Evolutionary conservation across 2,329 filamentous ascomycete species (phyloP).

Genomic region (Ophiostoma tasmaniense): DNA sequence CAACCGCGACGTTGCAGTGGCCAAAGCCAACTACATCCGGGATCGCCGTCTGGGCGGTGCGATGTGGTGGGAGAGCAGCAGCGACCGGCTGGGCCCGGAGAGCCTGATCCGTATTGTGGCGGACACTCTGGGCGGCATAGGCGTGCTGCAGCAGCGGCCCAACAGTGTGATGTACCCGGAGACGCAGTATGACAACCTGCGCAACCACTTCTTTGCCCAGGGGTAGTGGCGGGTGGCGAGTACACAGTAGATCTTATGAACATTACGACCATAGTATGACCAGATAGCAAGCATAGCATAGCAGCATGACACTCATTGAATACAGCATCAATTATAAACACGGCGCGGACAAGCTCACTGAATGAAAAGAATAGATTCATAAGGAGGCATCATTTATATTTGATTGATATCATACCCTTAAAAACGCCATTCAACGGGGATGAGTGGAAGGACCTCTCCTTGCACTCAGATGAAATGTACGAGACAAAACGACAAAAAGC

Average conservation of each 20-base stretch:
- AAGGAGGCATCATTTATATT: slow-evolving; percentile 10
- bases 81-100: slow-evolving; percentile 55
- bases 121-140: slow-evolving; percentile 46
- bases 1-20: slow-evolving; percentile 55
- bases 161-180: slow-evolving; percentile 58
- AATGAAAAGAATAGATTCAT: slow-evolving; percentile 5
- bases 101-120: slow-evolving; percentile 64
- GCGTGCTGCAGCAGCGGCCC: slow-evolving; percentile 39
- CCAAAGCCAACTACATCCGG: slow-evolving; percentile 66
- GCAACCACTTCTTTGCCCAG: slow-evolving; percentile 44
- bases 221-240: background rate
- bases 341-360: background rate
- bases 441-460: slow-evolving; percentile 17
- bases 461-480: slow-evolving; percentile 14
- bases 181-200: slow-evolving; percentile 63
- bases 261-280: background rate
- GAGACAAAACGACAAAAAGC: slow-evolving; percentile 19
- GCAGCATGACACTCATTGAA: background rate
- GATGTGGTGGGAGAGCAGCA: slow-evolving; percentile 97
- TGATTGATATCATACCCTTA: slow-evolving; percentile 8
- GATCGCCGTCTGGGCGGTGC: slow-evolving; percentile 63
- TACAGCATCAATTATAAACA: background rate
- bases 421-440: slow-evolving; percentile 15
- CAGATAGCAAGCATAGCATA: background rate
- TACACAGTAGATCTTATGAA: background rate